phyloP scores from a whole-genome alignment of 345 rosid genomes.

The Dipteronia dyeriana region DNA sequence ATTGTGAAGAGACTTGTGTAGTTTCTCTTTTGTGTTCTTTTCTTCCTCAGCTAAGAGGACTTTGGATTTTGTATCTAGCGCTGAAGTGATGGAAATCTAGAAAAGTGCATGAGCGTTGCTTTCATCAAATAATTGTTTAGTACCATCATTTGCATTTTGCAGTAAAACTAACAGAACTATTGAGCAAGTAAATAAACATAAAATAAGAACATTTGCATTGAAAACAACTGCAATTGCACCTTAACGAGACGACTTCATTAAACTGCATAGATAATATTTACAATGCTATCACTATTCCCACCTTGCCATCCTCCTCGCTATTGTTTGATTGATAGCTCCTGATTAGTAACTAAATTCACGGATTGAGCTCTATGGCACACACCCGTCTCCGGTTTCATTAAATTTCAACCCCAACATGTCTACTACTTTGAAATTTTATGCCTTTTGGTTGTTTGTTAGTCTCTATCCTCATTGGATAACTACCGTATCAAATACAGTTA shows the following conservation, averaged over 20 bases:
- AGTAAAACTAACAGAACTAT: background rate
- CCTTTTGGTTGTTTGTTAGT: background rate
- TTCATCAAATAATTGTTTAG: background rate
- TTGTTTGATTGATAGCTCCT: background rate
- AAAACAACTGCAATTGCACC: background rate
- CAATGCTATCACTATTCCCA: background rate
- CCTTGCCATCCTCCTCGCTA: background rate
- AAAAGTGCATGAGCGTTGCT: too few relatives aligned
- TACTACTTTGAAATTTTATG: background rate
- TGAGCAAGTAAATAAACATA: background rate
- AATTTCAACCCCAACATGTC: background rate
- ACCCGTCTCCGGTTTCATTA: too few relatives aligned
- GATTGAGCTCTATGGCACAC: background rate
- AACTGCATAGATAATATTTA: background rate
- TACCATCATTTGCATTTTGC: background rate
- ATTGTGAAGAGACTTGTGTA: too few relatives aligned
- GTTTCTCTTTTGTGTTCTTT: too few relatives aligned
- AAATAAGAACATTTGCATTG: background rate
- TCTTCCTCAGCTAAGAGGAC: too few relatives aligned
- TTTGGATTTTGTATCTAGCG: too few relatives aligned
- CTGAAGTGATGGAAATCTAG: too few relatives aligned
- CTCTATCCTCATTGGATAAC: background rate
- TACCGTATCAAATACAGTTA: background rate
- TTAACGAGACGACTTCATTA: background rate
- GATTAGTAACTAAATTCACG: background rate